Evolutionary conservation across 1,139 yeast genomes (phyloP).

Genomic region (Cylindricascospora bacillispora): DNA sequence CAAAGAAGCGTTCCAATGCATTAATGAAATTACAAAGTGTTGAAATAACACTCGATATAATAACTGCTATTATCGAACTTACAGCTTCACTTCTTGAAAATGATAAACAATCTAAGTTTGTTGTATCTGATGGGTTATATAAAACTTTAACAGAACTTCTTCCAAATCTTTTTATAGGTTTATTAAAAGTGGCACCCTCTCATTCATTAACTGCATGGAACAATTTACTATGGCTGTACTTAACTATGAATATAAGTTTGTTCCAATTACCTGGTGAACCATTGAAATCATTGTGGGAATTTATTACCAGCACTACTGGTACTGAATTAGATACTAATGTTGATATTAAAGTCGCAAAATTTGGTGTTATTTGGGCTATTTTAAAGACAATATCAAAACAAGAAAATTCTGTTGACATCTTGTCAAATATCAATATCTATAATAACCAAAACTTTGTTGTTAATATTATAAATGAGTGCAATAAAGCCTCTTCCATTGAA

Average conservation of each 20-base stretch:
- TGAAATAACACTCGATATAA: slow-evolving; percentile 60
- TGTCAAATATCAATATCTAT: slow-evolving; percentile 12
- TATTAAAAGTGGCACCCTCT: slow-evolving; percentile 34
- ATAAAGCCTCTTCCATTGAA: slow-evolving; percentile 11
- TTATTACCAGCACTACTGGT: slow-evolving; percentile 10
- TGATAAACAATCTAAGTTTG: slow-evolving; percentile 7
- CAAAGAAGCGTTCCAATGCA: slow-evolving; percentile 34
- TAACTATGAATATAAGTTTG: slow-evolving; percentile 14
- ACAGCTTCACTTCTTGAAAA: slow-evolving; percentile 27
- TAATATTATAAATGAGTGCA: slow-evolving; percentile 16
- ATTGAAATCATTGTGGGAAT: slow-evolving; percentile 5
- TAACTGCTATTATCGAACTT: slow-evolving; percentile 61
- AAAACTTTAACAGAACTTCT: slow-evolving; percentile 27
- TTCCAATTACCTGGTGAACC: slow-evolving; percentile 1
- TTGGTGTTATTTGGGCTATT: slow-evolving; percentile 54
- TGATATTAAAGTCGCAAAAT: slow-evolving; percentile 34
- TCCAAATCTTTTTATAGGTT: slow-evolving; percentile 31
- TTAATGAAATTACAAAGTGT: slow-evolving; percentile 47
- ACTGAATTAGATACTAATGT: slow-evolving; percentile 24
- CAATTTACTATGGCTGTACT: slow-evolving; percentile 46
- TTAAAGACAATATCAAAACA: slow-evolving; percentile 27
- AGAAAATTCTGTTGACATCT: slow-evolving; percentile 4
- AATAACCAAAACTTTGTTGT: slow-evolving; percentile 14
- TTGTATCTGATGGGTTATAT: slow-evolving; percentile 19
- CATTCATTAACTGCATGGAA: slow-evolving; percentile 56